Evolutionary conservation across 2,329 filamentous ascomycete species (phyloP).

Genomic region (Sarocladium brachiariae): DNA sequence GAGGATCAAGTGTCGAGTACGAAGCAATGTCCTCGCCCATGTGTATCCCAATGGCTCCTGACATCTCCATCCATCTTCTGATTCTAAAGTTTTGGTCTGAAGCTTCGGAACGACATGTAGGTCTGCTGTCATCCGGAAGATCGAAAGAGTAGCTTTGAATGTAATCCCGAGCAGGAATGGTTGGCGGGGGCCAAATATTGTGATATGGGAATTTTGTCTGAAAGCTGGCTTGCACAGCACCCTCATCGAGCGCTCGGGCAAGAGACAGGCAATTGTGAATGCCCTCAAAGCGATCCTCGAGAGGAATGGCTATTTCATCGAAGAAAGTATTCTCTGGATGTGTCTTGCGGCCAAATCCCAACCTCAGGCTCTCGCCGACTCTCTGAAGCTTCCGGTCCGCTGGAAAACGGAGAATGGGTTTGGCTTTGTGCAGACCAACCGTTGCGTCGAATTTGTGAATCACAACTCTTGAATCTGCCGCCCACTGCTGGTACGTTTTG

Average conservation of each 20-base stretch:
- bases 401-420: constrained; percentile 58
- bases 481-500: constrained; percentile 56
- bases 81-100: constrained; percentile 68
- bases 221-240: constrained; percentile 26
- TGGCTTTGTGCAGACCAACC: constrained; percentile 66
- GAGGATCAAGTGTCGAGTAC: constrained; percentile 63
- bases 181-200: constrained; percentile 68
- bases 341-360: too few species aligned
- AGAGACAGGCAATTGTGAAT: constrained; percentile 64
- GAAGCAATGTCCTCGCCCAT: constrained; percentile 54
- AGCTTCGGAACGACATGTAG: constrained; percentile 49
- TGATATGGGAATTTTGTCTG: constrained; percentile 35
- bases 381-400: constrained; percentile 17
- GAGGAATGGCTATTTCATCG: constrained; percentile 46
- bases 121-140: constrained; percentile 29
- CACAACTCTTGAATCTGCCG: constrained; percentile 55
- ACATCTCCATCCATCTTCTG: constrained; percentile 68
- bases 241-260: constrained; percentile 41
- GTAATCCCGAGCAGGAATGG: constrained; percentile 44
- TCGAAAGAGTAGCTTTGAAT: constrained; percentile 40
- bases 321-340: constrained; percentile 39
- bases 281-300: constrained; percentile 37
- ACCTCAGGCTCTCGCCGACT: constrained; percentile 17
- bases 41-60: constrained; percentile 34
- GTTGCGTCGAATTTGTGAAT: constrained; percentile 67